A percentile compares a stretch with the other conserved stretches of the same genome.
phyloP scores from a whole-genome alignment of 306 rosid species.

The Cicer chorassanicum region DNA sequence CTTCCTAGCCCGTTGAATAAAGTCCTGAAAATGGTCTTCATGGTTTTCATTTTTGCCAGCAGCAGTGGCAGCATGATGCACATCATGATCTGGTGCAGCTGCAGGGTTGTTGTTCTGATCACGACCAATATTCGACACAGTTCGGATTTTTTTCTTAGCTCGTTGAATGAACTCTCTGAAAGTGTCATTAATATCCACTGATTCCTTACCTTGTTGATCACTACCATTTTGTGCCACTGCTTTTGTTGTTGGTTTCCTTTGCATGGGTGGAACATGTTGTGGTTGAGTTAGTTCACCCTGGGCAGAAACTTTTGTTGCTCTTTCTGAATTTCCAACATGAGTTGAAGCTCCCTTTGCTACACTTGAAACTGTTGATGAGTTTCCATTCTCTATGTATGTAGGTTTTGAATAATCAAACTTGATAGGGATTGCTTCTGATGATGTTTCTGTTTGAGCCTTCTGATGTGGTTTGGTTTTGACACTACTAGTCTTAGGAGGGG shows the following conservation, averaged over 20 bases:
- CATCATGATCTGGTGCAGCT: conserved; percentile 35
- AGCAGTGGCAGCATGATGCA: conserved; percentile 11
- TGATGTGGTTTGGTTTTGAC: conserved; percentile 36
- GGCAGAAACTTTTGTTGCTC: conserved; percentile 16
- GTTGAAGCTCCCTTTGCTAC: conserved; percentile 29
- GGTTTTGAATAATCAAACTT: conserved; percentile 41
- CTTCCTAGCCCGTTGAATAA: conserved; percentile 49
- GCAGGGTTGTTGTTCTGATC: conserved; percentile 38
- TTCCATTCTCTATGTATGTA: conserved; percentile 19
- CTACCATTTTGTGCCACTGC: neutral
- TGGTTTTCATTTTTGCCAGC: conserved; percentile 37
- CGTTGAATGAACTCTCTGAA: conserved; percentile 52
- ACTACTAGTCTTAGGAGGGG: conserved; percentile 17
- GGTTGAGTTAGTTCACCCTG: conserved; percentile 35
- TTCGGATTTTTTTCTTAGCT: conserved; percentile 47
- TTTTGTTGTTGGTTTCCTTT: conserved; percentile 2
- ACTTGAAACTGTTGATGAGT: conserved; percentile 14
- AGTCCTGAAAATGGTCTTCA: conserved; percentile 55
- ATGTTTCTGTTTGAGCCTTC: conserved; percentile 16
- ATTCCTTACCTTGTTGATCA: conserved; percentile 36
- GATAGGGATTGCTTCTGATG: conserved; percentile 44
- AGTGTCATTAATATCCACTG: conserved; percentile 46
- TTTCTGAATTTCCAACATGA: conserved; percentile 33
- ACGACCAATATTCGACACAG: conserved; percentile 43
- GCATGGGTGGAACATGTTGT: conserved; percentile 14